Base-by-base conservation (phyloP, 176 grass and related monocot species). In the Hsuehochloa calcarea region DNA sequence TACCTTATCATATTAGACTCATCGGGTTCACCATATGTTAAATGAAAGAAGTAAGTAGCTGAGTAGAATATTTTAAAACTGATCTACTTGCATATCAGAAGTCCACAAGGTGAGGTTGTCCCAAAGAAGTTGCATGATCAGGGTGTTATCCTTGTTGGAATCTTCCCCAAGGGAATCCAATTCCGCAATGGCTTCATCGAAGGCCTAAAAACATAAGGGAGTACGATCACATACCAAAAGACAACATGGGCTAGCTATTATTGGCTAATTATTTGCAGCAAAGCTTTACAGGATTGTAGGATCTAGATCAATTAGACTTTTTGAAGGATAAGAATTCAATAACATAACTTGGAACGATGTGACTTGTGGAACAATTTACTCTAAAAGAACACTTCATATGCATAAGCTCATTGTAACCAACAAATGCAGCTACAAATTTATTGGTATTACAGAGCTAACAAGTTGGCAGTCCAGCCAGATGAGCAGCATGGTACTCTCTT, bases 391-490 rank as follows among this genome's bases (percentile, higher is more conserved):
- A 47, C 16, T 22, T 17, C 3, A 72, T 54, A 70, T 29, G 29
- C 22, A 23, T 49, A 72, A 49, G 23, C 22, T 17, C 71, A 52
- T 8, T 84, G 43, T 50, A 37, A 52, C 29, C 20, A 50, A 54
- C 77, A 80, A 76, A 70, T 4, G 34, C 13, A 76, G 7, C 70
- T 6, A 76, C 50, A 51, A n/a, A 61, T 52, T 70, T 69, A 52
- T 15, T 63, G 19, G 23, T 17, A 78, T 75, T 58, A 17, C 65
- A 49, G 82, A 59, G 31, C 37, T 60, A 89, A 56, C 77, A 80
- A 68, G 69, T 75, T 44, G 68, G 14, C 35, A 12, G 50, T n/a
- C 14, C 26, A 80, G 25, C 40, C 10, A 27, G 47, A 69, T 61
- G 64, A 65, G 69, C 39, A 74, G 63, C 61, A 61, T 80, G 80